Evolutionary conservation across 1,139 yeast species (phyloP).

Genomic region (Suhomyces panamericanus): DNA sequence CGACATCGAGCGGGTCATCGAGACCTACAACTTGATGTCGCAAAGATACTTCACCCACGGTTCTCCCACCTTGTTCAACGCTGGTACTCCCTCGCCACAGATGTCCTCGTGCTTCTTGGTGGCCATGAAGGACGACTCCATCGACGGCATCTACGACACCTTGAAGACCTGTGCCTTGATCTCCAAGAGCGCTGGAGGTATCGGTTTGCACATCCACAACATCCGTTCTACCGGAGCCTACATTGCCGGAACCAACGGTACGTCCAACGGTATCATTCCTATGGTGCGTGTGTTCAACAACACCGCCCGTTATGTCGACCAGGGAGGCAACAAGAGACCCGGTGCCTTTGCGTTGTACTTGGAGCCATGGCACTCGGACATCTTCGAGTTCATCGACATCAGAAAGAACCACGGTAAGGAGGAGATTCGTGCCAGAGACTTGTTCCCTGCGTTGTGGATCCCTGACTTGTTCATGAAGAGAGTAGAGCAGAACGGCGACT

Average conservation of each 20-base stretch:
- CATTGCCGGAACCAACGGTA: conserved; percentile 56
- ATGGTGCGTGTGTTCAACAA: conserved; percentile 60
- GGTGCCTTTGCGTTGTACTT: conserved; percentile 63
- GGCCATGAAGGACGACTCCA: conserved; percentile 60
- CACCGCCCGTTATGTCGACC: conserved; percentile 62
- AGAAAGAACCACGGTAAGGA: conserved; percentile 60
- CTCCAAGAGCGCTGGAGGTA: conserved; percentile 60
- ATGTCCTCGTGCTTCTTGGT: conserved; percentile 57
- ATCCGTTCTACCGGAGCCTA: conserved; percentile 52
- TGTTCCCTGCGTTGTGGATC: conserved; percentile 60
- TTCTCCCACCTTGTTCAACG: conserved; percentile 55
- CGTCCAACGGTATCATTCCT: conserved; percentile 57
- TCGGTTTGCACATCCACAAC: conserved; percentile 57
- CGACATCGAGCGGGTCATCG: conserved; percentile 68
- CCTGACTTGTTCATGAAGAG: conserved; percentile 79
- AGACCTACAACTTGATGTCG: conserved; percentile 70
- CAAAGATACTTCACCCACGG: conserved; percentile 54
- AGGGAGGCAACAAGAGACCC: conserved; percentile 63
- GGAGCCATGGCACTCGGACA: conserved; percentile 64
- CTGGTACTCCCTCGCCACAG: conserved; percentile 50
- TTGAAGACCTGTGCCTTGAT: conserved; percentile 55
- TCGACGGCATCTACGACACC: conserved; percentile 58
- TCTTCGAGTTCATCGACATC: conserved; percentile 52
- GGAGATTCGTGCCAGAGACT: conserved; percentile 55
- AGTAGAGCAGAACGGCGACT: conserved; percentile 72